Evolutionary conservation across 805 yeast species (phyloP), one percentile per base, ranked within the genome.

Genomic region (Kodamaea hsintzibuensis): DNA sequence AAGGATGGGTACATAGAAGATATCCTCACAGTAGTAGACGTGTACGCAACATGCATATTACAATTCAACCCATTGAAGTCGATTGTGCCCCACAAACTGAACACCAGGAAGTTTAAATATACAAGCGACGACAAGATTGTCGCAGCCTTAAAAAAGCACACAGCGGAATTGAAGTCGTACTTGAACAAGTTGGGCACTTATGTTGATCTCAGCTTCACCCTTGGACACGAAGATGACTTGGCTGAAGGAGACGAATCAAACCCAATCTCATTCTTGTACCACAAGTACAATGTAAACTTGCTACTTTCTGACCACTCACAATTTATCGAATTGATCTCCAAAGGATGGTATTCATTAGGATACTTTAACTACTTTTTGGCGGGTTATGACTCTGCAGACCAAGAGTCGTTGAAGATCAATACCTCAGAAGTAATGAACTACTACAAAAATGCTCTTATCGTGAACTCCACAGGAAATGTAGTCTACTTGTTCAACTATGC

Each of bases 401-500:
- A 51, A 10, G 63, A 60, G 2, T 27, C 42, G 0, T 61, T 71
- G 55, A 38, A 58, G 4, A 42, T 19, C 7, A 57, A 66, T 51
- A 59, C 60, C 19, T 19, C 18, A 1, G 55, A 60, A 7, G 60
- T 68, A 2, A 51, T 69, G 40, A 44, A 43, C n/a, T 64, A 59
- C 56, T 73, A 68, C 58, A 73, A 74, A 50, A 72, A 68, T 47
- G 57, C 72, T 35, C 67, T 76, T 54, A 71, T 73, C 17, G 60
- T 73, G 12, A 72, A 74, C 56, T 61, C 75, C 16, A 67, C 74
- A 1, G 77, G 76, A 2, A 69, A 63, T 53, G 56, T 58, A 7
- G 51, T 53, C 1, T 61, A 62, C 49, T 63, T 74, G 45, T 79
- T 72, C 62, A 76, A 77, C 52, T 84, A 82, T 62, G 81, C 86